Conservation (phyloP, 2,329 filamentous ascomycete genomes). For the Diaporthe sp. region DNA sequence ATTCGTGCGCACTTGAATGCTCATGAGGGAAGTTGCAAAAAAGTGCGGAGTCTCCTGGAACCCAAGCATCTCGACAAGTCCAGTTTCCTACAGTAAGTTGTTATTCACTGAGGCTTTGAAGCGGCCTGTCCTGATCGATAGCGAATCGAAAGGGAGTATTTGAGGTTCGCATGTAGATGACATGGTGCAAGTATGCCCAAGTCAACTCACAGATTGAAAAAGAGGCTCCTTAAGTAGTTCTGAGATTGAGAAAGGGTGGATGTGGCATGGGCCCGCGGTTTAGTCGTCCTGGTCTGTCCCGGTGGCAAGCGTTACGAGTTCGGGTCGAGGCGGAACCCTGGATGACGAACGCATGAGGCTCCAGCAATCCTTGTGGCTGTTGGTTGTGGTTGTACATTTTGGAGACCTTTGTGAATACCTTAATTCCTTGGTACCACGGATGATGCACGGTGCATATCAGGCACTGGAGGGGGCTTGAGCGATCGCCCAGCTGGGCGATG, state of each 20-base stretch:
- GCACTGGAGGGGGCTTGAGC: not conserved
- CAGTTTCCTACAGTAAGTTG: not conserved
- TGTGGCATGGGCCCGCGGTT: not conserved
- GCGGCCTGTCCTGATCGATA: not conserved
- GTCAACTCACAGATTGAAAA: not conserved
- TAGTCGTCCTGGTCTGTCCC: not conserved
- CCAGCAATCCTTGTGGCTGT: not conserved
- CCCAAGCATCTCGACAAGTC: not conserved
- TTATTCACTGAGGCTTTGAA: not conserved
- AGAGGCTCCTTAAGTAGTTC: not conserved
- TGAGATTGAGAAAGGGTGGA: not conserved
- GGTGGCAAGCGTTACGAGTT: not conserved
- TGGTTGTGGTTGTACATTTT: not conserved
- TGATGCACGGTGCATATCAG: slow-evolving; percentile 13
- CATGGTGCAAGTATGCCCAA: not conserved
- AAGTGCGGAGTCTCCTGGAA: not conserved
- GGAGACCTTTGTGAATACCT: slow-evolving; percentile 1
- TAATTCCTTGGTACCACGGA: not conserved
- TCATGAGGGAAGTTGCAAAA: too few species aligned
- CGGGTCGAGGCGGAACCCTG: too few species aligned
- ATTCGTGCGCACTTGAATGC: not conserved
- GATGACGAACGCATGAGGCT: too few species aligned
- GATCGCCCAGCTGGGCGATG: not conserved
- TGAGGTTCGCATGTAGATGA: not conserved
- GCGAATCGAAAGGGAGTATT: not conserved